Conservation (phyloP, 2,329 filamentous ascomycete genomes). For the Scopulariopsis brevicaulis region DNA sequence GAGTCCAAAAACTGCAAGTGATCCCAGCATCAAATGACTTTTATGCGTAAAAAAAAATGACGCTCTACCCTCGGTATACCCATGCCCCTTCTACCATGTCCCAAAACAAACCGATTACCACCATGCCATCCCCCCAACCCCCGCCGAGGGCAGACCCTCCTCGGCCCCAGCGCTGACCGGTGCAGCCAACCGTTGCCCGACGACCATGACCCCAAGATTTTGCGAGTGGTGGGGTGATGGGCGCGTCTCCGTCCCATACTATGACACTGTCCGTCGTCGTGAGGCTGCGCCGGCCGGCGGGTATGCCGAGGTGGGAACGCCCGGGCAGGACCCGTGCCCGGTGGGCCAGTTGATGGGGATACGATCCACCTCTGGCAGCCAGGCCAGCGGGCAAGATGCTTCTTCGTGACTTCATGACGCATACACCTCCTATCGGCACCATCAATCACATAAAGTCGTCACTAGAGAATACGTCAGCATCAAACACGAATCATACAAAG, state of each 20-base stretch:
- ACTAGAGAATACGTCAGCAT: constrained; percentile 4
- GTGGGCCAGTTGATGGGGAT: background rate
- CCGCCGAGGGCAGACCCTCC: background rate
- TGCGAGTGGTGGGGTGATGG: background rate
- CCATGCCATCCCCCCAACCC: background rate
- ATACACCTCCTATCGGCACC: background rate
- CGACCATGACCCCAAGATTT: background rate
- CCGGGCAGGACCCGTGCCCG: background rate
- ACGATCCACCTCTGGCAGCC: background rate
- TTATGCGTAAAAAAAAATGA: background rate
- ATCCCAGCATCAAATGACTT: background rate
- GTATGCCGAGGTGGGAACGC: background rate
- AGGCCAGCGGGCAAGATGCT: background rate
- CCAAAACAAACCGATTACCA: background rate
- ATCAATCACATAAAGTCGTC: constrained; percentile 10
- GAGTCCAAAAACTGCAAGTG: background rate
- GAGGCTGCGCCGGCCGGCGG: background rate
- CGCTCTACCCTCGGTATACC: background rate
- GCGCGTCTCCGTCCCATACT: background rate
- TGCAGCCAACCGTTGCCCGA: background rate
- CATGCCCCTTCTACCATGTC: background rate
- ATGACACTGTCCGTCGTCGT: background rate
- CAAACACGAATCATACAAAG: background rate
- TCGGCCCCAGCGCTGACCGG: background rate
- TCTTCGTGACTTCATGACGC: background rate